phyloP scores from a whole-genome alignment of 768 basidiomycete genomes.

The Lentinus tigrinus region DNA sequence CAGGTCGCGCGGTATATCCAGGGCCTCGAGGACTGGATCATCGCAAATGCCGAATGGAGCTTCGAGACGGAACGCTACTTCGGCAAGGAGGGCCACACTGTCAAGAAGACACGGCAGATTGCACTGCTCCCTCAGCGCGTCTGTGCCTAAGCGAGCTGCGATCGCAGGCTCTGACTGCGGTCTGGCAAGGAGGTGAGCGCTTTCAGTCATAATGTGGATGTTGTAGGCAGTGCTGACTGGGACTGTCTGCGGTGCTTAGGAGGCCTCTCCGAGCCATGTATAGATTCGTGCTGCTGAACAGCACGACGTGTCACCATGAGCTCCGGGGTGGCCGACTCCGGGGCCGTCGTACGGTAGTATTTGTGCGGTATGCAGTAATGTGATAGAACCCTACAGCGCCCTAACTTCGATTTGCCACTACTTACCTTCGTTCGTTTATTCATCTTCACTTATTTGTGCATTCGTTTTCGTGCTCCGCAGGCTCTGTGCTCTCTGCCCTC shows the following conservation, averaged over 20 bases:
- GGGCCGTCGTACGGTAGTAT: not conserved
- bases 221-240: not conserved
- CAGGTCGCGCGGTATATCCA: slow-evolving; percentile 61
- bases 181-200: not conserved
- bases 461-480: not conserved
- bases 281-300: not conserved
- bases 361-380: slow-evolving; percentile 2
- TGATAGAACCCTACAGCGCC: not conserved
- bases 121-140: slow-evolving; percentile 42
- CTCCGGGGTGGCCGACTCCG: not conserved
- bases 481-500: not conserved
- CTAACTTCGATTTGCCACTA: not conserved
- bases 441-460: not conserved
- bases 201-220: not conserved
- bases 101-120: slow-evolving; percentile 54
- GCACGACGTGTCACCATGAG: not conserved
- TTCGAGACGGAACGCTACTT: slow-evolving; percentile 77
- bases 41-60: slow-evolving; percentile 70
- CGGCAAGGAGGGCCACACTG: slow-evolving; percentile 49
- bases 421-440: slow-evolving; percentile 1
- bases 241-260: not conserved
- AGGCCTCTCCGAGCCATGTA: not conserved
- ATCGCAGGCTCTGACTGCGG: not conserved
- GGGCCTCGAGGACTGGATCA: slow-evolving; percentile 73
- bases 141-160: not conserved